Base-by-base conservation (phyloP, 2,329 filamentous ascomycete species). In the Paracoccidioides brasiliensis region DNA sequence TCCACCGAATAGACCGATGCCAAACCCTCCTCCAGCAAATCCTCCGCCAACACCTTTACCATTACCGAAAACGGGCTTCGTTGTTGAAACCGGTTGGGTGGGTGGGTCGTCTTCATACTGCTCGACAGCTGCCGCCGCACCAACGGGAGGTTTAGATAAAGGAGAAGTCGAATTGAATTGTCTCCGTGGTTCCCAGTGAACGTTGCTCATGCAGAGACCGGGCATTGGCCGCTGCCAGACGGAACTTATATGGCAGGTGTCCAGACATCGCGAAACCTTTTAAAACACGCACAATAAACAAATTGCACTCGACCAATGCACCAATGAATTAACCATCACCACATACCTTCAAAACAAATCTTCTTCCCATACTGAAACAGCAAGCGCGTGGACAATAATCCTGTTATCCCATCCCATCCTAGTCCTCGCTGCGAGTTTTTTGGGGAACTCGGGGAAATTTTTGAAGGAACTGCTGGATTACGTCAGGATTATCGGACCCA, bases 311-410 rank as follows among this genome's bases (percentile, higher is more conserved):
- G 15, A 41, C 30, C n/a, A 42, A n/a, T 48, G 45, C 10, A 12
- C 14, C 48, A 28, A 9, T 45, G 12, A 28, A 45, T 30, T 5
- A 45, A n/a, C 8, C 49, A 38, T 14, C n/a, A 9, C 2, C 56
- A 40, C 56, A 40, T 49, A 60, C 58, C 58, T 57, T 60, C 32
- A 58, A 43, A 30, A 43, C 42, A 55, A 52, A 55, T 38, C 53
- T 53, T 41, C 53, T 57, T 43, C 45, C 56, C 58, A 60, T 60
- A 15, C 37, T 60, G 56, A 42, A 37, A 33, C 30, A 30, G 28
- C 15, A 51, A 14, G 37, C 3, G 37, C 3, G 15, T 28, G 37
- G 35, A 41, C n/a, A 30, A 37, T 14, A 40, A 40, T 8, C 5
- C 9, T 35, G 30, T 22, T 22, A 22, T 51, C 35, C 49, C 49